phyloP scores from a whole-genome alignment of 192 early-diverging fungal genomes.

The Backusella parvicylindrica region DNA sequence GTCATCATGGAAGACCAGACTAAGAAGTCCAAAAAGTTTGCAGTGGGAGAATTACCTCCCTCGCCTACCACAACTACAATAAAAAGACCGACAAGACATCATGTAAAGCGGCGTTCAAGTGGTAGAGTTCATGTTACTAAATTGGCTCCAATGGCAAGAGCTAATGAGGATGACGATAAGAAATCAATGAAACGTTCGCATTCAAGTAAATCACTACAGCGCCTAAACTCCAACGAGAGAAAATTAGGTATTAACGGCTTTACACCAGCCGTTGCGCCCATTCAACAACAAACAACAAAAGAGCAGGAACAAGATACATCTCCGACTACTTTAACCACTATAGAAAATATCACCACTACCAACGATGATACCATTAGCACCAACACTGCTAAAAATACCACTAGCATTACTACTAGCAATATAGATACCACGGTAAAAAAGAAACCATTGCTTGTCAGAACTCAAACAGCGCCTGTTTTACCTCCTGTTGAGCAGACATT shows the following conservation, averaged over 20 bases:
- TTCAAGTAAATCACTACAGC: slow-evolving; percentile 13
- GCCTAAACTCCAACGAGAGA: not conserved
- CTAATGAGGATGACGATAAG: slow-evolving; percentile 4
- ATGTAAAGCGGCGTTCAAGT: slow-evolving; percentile 31
- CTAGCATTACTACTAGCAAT: not conserved
- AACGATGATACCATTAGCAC: not conserved
- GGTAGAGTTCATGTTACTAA: slow-evolving; percentile 33
- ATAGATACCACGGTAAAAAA: not conserved
- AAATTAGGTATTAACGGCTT: not conserved
- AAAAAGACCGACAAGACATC: slow-evolving; percentile 25
- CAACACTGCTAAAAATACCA: not conserved
- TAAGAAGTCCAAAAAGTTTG: slow-evolving; percentile 15
- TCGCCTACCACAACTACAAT: slow-evolving; percentile 4
- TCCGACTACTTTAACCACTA: not conserved
- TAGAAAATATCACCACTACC: not conserved
- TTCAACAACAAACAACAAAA: slow-evolving; percentile 2
- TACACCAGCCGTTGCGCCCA: not conserved
- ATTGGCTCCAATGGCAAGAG: slow-evolving; percentile 28
- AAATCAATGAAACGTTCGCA: slow-evolving; percentile 24
- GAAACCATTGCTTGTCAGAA: not conserved
- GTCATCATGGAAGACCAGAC: not conserved
- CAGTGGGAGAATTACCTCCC: slow-evolving; percentile 7
- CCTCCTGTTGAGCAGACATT: not conserved
- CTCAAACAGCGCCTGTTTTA: not conserved
- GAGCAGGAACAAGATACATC: not conserved